Evolutionary conservation across 345 rosid species (phyloP).

Genomic region (Brassica rapa): DNA sequence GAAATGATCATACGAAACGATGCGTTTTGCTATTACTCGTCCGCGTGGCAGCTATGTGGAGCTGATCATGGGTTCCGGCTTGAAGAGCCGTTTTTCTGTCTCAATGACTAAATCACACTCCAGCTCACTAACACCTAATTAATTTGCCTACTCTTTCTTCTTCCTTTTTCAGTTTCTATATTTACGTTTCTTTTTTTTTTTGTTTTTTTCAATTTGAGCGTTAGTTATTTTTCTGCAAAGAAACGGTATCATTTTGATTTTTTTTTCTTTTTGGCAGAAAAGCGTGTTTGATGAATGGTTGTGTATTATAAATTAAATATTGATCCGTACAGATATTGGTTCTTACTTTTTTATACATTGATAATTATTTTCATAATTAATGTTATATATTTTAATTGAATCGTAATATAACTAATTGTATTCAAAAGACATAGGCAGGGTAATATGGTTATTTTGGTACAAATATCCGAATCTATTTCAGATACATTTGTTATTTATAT

Average conservation of each 20-base stretch:
- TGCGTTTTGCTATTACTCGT: conserved; percentile 50
- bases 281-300: conserved; percentile 11
- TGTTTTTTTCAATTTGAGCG: background rate
- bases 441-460: no score
- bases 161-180: background rate
- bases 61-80: conserved; percentile 61
- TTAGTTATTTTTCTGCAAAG: background rate
- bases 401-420: no score
- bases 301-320: conserved; percentile 5
- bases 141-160: background rate
- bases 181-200: no score
- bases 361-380: no score
- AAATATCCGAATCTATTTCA: no score
- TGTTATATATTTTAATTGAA: no score
- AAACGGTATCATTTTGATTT: background rate
- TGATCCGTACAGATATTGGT: no score
- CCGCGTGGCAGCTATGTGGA: conserved; percentile 69
- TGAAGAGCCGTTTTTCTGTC: conserved; percentile 66
- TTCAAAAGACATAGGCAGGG: no score
- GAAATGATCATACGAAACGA: conserved; percentile 41
- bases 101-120: conserved; percentile 39
- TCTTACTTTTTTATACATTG: no score
- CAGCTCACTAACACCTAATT: conserved; percentile 32
- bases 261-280: background rate
- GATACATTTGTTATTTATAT: no score